Conservation (phyloP, 2,329 filamentous ascomycete species). For the Xenosphaeropsis pyriputrescens region DNA sequence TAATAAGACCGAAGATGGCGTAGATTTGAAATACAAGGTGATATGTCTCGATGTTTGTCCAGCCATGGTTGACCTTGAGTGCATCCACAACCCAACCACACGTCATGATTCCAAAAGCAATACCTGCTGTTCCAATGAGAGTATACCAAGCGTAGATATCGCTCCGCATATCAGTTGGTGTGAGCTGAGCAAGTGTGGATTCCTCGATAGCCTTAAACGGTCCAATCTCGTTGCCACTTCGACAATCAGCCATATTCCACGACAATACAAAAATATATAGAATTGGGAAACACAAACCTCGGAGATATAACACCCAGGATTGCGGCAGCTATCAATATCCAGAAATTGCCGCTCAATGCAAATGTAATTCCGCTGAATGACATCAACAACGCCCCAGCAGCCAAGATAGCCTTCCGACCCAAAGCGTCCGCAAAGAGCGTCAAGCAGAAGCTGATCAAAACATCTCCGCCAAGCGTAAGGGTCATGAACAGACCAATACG, state of each 20-base stretch:
- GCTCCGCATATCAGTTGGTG: constrained; percentile 25
- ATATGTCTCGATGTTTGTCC: constrained; percentile 32
- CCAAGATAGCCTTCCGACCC: constrained; percentile 37
- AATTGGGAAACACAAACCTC: constrained; percentile 17
- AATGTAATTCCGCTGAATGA: constrained; percentile 38
- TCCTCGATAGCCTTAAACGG: constrained; percentile 49
- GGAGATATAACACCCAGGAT: constrained; percentile 48
- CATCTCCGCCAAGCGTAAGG: constrained; percentile 44
- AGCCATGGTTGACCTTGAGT: constrained; percentile 26
- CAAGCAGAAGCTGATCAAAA: constrained; percentile 40
- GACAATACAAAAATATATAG: background rate
- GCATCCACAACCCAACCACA: constrained; percentile 44
- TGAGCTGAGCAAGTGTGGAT: constrained; percentile 42
- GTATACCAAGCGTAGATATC: constrained; percentile 51
- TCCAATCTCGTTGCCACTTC: constrained; percentile 48
- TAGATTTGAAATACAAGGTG: constrained; percentile 42
- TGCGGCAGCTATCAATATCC: constrained; percentile 39
- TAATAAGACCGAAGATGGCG: constrained; percentile 38
- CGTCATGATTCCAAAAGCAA: constrained; percentile 41
- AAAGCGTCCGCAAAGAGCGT: constrained; percentile 42
- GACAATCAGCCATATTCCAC: constrained; percentile 3
- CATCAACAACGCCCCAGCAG: constrained; percentile 40
- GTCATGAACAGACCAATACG: constrained; percentile 51
- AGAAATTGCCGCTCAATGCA: constrained; percentile 35
- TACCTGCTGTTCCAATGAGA: constrained; percentile 40